Evolutionary conservation across 208 protist species (phyloP), one percentile per base, ranked within the genome.

Genomic region (Sergeia podlipaevii): DNA sequence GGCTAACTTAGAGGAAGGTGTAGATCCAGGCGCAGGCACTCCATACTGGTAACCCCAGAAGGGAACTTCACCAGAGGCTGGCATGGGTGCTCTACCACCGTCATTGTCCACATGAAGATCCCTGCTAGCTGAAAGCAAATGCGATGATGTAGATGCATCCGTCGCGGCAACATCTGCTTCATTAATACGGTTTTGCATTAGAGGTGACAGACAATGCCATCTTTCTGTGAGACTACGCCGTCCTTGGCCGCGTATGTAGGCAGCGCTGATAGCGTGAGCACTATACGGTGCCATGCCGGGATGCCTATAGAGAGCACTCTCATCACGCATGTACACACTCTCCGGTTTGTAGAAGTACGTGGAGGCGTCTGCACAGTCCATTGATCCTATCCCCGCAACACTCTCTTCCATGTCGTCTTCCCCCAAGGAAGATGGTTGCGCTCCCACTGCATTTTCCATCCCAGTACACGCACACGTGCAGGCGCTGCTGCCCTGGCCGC

Each of bases 341-440:
- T 63, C 60, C 0, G 34, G 26, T 13, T 57, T 41, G 48, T 58
- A 70, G 47, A 56, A 82, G 62, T 78, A 78, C 27, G 62, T 39
- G 20, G 65, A 72, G 13, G 75, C 75, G 27, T 82, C 75, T 0
- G 65, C 75, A 34, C 75, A 82, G 66, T 82, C 75, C 66, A 82
- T 68, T 10, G 75, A 58, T 13, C 66, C 66, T 24, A 82, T 32
- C 32, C 62, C 65, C 26, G 53, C 10, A 20, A 45, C 10, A 17
- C 39, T 45, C 27, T 15, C 5, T 45, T 15, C 39, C 39, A 20
- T 45, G 39, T 6, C 24, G 15, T 5, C 39, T 6, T 6, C 39
- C 17, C 10, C 39, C 8, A 5, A 20, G 39, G 7, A 6, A 5
- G n/a, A 45, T 21, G 7, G 18, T 45, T 6, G 18, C 39, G 17